Evolutionary conservation across 2,329 filamentous ascomycete species (phyloP).

Genomic region (Nakataea oryzae): DNA sequence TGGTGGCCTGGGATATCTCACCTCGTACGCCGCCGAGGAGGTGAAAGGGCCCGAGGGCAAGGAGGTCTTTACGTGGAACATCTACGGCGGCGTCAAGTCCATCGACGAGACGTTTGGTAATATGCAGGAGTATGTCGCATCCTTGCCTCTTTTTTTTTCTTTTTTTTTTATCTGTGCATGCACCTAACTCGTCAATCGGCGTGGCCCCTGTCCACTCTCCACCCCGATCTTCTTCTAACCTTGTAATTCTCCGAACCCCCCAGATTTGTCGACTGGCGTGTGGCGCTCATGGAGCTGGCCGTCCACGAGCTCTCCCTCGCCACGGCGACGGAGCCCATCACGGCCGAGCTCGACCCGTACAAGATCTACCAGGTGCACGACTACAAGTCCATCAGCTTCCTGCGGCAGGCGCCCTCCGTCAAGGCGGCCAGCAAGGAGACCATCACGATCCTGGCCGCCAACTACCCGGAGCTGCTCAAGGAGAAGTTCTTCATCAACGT

Average conservation of each 20-base stretch:
- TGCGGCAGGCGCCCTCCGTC: constrained; percentile 68
- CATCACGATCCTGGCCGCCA: constrained; percentile 68
- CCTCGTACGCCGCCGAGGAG: constrained; percentile 44
- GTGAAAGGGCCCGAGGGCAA: constrained; percentile 26
- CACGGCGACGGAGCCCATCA: constrained; percentile 58
- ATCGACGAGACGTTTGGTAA: constrained; percentile 74
- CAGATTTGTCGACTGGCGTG: constrained; percentile 84
- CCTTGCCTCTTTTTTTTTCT: neutral
- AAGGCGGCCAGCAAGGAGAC: constrained; percentile 70
- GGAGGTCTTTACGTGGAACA: constrained; percentile 79
- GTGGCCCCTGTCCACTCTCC: neutral
- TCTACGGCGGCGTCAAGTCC: constrained; percentile 81
- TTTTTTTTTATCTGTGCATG: neutral
- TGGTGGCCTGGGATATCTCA: constrained; percentile 69
- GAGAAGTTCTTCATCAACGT: constrained; percentile 97
- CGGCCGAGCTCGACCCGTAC: constrained; percentile 71
- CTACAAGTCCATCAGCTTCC: constrained; percentile 79
- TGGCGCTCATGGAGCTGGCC: constrained; percentile 81
- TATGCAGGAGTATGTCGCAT: constrained; percentile 58
- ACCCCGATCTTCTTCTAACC: neutral
- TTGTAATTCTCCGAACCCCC: neutral
- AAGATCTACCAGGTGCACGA: constrained; percentile 91
- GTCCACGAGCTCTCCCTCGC: constrained; percentile 63
- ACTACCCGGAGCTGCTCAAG: constrained; percentile 80
- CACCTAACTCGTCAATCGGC: neutral